Base-by-base conservation (phyloP, 2,329 filamentous ascomycete genomes). In the Nemania sp. region DNA sequence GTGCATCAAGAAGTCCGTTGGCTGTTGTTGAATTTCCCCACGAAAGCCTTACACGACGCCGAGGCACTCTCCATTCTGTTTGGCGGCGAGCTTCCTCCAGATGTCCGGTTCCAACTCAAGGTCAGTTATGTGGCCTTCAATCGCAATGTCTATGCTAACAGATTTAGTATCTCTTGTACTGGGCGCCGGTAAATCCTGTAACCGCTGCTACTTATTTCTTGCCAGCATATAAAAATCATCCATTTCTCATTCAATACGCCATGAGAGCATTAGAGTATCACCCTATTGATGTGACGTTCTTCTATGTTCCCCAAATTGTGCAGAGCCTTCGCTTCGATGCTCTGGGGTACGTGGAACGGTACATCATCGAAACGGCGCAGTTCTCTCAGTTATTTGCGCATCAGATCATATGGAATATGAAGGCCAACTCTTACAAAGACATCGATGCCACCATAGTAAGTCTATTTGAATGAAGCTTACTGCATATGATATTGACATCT, bases 391-490 rank as follows among this genome's bases (percentile, higher is more conserved):
- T 98, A 9, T 99, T 99, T 76, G 94, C 96, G 2, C 96, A 99
- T 75, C 95, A 99, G 71, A 98, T 99, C 67, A 99, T 99, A 73
- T 99, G 96, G 95, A 99, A 99, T 74, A 99, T 99, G 90, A 99
- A 98, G 75, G 95, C 95, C 34, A 99, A 99, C 75, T 91, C 93
- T 1, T 99, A 91, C 82, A 99, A 97, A 75, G 96, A 99, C 67
- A 94, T 99, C 70, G 92, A 97, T 67, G 93, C 90, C 13, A 87
- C 90, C 69, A 85, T 96, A 65, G 88, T 91, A 80, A 81, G 87
- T 77, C n/a, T 18, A 15, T 32, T 13, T 13, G 1, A 17, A 2
- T 20, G 11, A 32, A 37, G 46, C 11, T 39, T 25, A 42, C 43
- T 63, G 35, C 58, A 11, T 15, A 10, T 3, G n/a, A 43, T 58